Evolutionary conservation across 2,329 filamentous ascomycete species (phyloP).

Genomic region (Pseudopyrenochaeta lycopersici): DNA sequence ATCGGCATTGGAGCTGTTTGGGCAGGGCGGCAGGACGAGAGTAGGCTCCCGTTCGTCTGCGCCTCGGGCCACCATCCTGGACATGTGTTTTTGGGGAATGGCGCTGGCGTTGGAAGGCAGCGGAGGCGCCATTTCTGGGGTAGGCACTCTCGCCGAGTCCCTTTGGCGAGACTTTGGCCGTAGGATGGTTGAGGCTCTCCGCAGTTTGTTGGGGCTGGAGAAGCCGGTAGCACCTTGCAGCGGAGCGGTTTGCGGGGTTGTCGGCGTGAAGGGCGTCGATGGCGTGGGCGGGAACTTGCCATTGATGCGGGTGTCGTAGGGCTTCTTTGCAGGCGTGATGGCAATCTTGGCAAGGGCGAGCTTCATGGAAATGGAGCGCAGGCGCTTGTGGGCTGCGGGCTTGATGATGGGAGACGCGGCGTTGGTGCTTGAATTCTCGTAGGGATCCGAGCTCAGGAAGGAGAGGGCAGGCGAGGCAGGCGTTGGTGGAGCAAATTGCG

Average conservation of each 20-base stretch:
- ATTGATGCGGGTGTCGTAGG: slow-evolving; percentile 39
- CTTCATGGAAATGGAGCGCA: slow-evolving; percentile 49
- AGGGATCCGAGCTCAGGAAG: slow-evolving; percentile 51
- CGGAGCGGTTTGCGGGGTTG: slow-evolving; percentile 46
- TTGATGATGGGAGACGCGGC: slow-evolving; percentile 46
- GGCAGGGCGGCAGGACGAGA: slow-evolving; percentile 45
- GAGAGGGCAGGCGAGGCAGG: slow-evolving; percentile 43
- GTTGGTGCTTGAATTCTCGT: slow-evolving; percentile 40
- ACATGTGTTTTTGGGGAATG: slow-evolving; percentile 24
- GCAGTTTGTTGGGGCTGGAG: slow-evolving; percentile 33
- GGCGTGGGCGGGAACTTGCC: slow-evolving; percentile 33
- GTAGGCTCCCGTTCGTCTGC: slow-evolving; percentile 47
- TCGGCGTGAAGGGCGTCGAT: slow-evolving; percentile 40
- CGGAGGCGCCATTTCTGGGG: slow-evolving; percentile 35
- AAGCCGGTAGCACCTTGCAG: slow-evolving; percentile 29
- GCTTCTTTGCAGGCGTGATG: slow-evolving; percentile 44
- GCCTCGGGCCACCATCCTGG: slow-evolving; percentile 43
- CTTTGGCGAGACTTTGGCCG: slow-evolving; percentile 33
- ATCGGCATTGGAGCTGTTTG: slow-evolving; percentile 26
- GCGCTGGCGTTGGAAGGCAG: slow-evolving; percentile 21
- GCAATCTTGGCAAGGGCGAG: slow-evolving; percentile 50
- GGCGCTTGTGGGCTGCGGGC: slow-evolving; percentile 44
- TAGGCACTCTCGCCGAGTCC: slow-evolving; percentile 23
- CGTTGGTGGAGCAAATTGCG: slow-evolving; percentile 35
- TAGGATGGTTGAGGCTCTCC: slow-evolving; percentile 42